Evolutionary conservation across 2,329 filamentous ascomycete genomes (phyloP), one percentile per base, ranked within the genome.

Genomic region (Mycosphaerella arachidis): DNA sequence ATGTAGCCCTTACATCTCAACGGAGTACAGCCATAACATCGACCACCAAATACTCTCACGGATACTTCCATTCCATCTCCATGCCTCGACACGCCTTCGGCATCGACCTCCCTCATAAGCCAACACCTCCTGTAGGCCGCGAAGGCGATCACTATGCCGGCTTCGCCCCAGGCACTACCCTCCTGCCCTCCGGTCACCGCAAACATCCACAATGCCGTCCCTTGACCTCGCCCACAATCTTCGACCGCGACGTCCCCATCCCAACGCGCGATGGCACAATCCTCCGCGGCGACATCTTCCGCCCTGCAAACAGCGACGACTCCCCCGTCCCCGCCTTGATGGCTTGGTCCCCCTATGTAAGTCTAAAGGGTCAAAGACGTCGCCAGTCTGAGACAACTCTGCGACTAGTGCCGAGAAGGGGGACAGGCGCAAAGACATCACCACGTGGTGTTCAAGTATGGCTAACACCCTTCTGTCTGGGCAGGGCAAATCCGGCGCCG

Each of bases 261-360:
- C 8, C 6, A 5, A 16, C 18, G 8, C 24, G 50, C 29, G 50
- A 52, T 52, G 50, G 50, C 7, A 18, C 33, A 10, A 18, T 18
- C 5, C 50, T 52, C 30, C 30, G n/a, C 16, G 50, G n/a, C n/a
- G 50, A 52, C 30, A 18, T 52, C 16, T 52, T 52, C 13, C 50
- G 50, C 33, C 50, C 50, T 33, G 16, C n/a, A 8, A 30, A 6
- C 29, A 33, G 29, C 29, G 29, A 33, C n/a, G 6, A 4, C 1
- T 4, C 40, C 13, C 27, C 50, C n/a, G 50, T 52, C 27, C 50
- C 50, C 8, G 27, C 30, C 10, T 16, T 52, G 29, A 16, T 52
- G 10, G 24, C 18, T 20, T 52, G 50, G 50, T 31, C 24, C 4
- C 78, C 81, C 58, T 72, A 76, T 27, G 24, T 24, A 24, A 24